phyloP scores from a whole-genome alignment of 192 early-diverging fungal species.

The Podila epigama region DNA sequence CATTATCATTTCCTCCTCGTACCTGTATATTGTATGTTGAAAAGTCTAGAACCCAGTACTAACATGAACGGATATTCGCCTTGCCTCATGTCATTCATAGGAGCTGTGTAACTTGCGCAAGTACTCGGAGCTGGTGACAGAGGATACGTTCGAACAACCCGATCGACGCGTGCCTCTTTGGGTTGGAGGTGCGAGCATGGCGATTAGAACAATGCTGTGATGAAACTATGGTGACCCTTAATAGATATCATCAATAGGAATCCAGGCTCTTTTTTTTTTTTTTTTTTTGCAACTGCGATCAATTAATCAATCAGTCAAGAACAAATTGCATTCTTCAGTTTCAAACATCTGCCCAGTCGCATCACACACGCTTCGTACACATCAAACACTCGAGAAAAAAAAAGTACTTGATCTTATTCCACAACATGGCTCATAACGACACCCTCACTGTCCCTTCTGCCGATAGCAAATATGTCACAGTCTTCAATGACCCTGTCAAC shows the following conservation, averaged over 20 bases:
- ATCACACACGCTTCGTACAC: not conserved
- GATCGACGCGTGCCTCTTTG: constrained; percentile 63
- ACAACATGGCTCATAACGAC: constrained; percentile 44
- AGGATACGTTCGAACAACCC: constrained; percentile 54
- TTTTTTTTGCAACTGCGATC: no score
- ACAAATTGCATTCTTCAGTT: not conserved
- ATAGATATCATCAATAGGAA: not conserved
- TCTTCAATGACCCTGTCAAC: constrained; percentile 54
- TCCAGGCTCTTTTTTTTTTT: not conserved
- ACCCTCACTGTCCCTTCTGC: constrained; percentile 37
- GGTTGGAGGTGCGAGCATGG: constrained; percentile 58
- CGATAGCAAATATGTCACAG: constrained; percentile 47
- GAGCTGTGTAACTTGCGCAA: constrained; percentile 57
- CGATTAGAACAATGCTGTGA: constrained; percentile 71
- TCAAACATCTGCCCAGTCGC: not conserved
- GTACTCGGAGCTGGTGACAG: constrained; percentile 54
- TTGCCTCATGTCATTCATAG: no score
- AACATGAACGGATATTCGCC: no score
- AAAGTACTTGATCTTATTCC: not conserved
- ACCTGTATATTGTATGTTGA: no score
- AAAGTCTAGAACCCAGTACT: no score
- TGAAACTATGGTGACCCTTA: not conserved
- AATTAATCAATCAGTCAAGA: no score
- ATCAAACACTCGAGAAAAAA: not conserved
- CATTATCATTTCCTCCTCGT: no score